Evolutionary conservation across 257 asterid species (phyloP), one percentile per base, ranked within the genome.

Genomic region (Scutellaria minor): DNA sequence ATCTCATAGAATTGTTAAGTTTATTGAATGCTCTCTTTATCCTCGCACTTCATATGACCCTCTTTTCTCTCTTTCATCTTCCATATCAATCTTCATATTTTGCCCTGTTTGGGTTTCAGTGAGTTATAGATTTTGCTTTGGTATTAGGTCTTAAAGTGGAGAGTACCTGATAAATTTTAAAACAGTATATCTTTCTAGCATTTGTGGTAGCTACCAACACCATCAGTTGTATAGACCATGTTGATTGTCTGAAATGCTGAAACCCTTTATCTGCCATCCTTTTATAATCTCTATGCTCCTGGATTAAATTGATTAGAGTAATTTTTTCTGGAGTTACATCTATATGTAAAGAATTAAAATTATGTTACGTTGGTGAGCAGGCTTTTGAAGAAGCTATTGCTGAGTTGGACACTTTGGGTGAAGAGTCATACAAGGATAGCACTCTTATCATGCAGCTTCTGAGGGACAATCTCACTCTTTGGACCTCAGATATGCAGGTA

Each of bases 401-500:
- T 50, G 90, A 87, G 78, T 70, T 87, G 84, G 92, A 85, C 77
- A 84, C 87, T 3, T 68, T 86, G 82, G 87, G 89, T 13, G 91
- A 84, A 68, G 88, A 86, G 59, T 85, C 92, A 4, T 85, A 87
- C 78, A 85, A 87, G 82, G 92, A 87, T 52, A 87, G 90, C 92
- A 85, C 92, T 55, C 88, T 85, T 35, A 87, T 87, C 84, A 85
- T 87, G 90, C 93, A 87, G 53, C 86, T 83, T 68, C 83, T 86
- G 67, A 82, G 91, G 84, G 91, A 86, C 82, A 86, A 86, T 75
- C 92, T 87, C 80, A 87, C 88, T 66, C 92, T 84, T 47, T 87
- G 92, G 92, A 85, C 93, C 83, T 85, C 93, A 0, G 88, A 87
- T 76, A 83, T 81, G 87, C 90, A 87, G 92, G 92, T 83, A 77